phyloP scores from a whole-genome alignment of 305 asterid species.

The Fraxinus latifolia region DNA sequence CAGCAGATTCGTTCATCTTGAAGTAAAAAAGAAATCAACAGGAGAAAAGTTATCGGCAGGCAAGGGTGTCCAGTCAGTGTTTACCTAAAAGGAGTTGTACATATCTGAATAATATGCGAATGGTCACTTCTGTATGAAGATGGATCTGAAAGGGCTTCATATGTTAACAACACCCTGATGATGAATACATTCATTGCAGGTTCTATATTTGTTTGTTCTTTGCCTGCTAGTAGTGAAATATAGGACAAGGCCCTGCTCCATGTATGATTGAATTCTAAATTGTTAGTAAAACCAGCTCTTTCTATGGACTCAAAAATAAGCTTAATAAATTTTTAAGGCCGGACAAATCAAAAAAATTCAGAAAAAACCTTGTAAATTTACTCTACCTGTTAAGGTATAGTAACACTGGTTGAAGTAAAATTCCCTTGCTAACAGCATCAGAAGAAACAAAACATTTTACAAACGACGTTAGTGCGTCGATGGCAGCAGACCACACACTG shows the following conservation, averaged over 20 bases:
- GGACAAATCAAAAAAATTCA: neutral
- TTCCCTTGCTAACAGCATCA: constrained; percentile 63
- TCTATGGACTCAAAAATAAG: constrained; percentile 14
- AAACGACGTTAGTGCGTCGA: constrained; percentile 82
- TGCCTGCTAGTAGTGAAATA: constrained; percentile 58
- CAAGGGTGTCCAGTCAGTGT: constrained; percentile 13
- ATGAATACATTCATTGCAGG: constrained; percentile 62
- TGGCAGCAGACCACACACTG: constrained; percentile 95
- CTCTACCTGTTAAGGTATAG: constrained; percentile 78
- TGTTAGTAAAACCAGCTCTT: constrained; percentile 27
- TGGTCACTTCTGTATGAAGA: constrained; percentile 83
- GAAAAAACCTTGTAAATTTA: constrained; percentile 12
- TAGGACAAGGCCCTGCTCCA: constrained; percentile 75
- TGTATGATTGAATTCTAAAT: constrained; percentile 7
- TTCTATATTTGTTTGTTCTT: constrained; percentile 59
- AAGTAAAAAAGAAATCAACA: constrained; percentile 13
- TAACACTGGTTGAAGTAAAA: constrained; percentile 90
- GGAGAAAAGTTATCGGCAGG: constrained; percentile 6
- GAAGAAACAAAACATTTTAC: constrained; percentile 78
- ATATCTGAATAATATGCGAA: constrained; percentile 68
- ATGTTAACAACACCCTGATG: constrained; percentile 65
- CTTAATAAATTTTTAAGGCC: constrained; percentile 4
- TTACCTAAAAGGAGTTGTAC: constrained; percentile 95
- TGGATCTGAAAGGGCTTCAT: constrained; percentile 88
- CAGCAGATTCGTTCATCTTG: constrained; percentile 2